Percentiles rank a stretch among this genome's conserved stretches.
These are phyloP conservation scores for Actinomucor elegans DNA, from an alignment of 371 early-diverging fungal species.

Conservation along the genomic window DNA sequence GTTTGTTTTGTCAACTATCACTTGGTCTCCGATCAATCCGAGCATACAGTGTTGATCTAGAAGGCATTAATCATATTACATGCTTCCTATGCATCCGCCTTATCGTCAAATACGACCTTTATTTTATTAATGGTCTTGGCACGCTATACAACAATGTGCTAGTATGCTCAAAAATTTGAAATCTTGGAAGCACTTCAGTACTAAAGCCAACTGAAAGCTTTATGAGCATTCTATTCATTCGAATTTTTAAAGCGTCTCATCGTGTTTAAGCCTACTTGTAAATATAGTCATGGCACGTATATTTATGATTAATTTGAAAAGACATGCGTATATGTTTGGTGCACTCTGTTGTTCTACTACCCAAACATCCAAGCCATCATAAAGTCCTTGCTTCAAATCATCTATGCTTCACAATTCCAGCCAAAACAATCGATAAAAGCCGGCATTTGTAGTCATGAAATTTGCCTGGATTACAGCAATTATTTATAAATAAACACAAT, in stretches of 20 bases:
- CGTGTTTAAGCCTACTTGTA: slow-evolving; percentile 83
- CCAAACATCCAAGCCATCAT: slow-evolving; percentile 20
- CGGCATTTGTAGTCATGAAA: no score
- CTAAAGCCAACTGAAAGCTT: slow-evolving; percentile 67
- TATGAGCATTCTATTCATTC: slow-evolving; percentile 51
- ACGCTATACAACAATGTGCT: no score
- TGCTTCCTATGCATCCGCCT: slow-evolving; percentile 78
- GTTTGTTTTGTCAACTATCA: slow-evolving; percentile 83
- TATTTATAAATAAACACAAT: no score
- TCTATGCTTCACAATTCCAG: no score
- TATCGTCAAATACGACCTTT: slow-evolving; percentile 66
- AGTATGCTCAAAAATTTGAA: slow-evolving; percentile 13
- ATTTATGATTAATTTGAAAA: slow-evolving; percentile 82
- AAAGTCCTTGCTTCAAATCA: no score
- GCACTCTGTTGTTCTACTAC: slow-evolving; percentile 29
- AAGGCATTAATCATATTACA: slow-evolving; percentile 76
- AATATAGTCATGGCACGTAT: slow-evolving; percentile 72
- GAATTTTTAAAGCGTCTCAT: slow-evolving; percentile 67
- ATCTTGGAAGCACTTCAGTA: slow-evolving; percentile 38
- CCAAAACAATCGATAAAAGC: no score
- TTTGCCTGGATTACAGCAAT: no score
- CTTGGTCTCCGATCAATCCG: slow-evolving; percentile 75
- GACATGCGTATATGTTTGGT: slow-evolving; percentile 78
- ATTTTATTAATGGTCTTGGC: slow-evolving; percentile 29
- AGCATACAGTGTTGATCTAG: slow-evolving; percentile 72